phyloP scores from a whole-genome alignment of 495 filamentous ascomycete species.

The Penicillium samsonianum region DNA sequence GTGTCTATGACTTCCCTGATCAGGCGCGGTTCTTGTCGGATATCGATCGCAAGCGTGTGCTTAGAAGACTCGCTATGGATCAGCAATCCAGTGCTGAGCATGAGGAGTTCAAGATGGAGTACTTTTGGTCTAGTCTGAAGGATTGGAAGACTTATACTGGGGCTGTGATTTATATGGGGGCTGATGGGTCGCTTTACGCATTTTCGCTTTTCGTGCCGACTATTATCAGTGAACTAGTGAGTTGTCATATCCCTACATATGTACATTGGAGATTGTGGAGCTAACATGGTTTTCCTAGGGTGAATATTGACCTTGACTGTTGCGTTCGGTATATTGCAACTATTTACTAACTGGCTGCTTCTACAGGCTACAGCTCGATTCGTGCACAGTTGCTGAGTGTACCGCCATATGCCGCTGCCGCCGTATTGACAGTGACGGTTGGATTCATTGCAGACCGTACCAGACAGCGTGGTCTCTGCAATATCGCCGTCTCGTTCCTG shows the following conservation, averaged over 20 bases:
- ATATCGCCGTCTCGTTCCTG: constrained; percentile 68
- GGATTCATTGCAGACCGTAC: constrained; percentile 83
- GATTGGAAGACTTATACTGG: constrained; percentile 89
- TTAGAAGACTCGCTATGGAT: constrained; percentile 71
- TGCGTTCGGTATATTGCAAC: too few species aligned
- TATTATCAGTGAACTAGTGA: constrained; percentile 66
- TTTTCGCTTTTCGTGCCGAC: constrained; percentile 89
- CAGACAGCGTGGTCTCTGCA: constrained; percentile 75
- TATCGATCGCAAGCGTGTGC: constrained; percentile 70
- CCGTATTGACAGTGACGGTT: constrained; percentile 70
- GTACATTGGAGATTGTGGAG: constrained; percentile 24
- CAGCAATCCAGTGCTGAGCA: constrained; percentile 76
- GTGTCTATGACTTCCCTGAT: constrained; percentile 89
- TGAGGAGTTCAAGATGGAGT: constrained; percentile 74
- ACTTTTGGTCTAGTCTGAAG: constrained; percentile 72
- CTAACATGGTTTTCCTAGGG: constrained; percentile 26
- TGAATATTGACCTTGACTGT: constrained; percentile 2
- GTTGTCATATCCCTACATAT: constrained; percentile 15
- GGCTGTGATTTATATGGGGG: constrained; percentile 78
- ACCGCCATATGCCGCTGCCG: constrained; percentile 84
- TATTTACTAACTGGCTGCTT: constrained; percentile 2
- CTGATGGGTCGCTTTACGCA: constrained; percentile 72
- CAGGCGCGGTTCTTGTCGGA: constrained; percentile 74
- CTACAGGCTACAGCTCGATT: constrained; percentile 64
- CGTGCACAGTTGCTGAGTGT: constrained; percentile 81